Evolutionary conservation across 192 early-diverging fungal genomes (phyloP), one percentile per base, ranked within the genome.

Genomic region (Coemansia sp.): DNA sequence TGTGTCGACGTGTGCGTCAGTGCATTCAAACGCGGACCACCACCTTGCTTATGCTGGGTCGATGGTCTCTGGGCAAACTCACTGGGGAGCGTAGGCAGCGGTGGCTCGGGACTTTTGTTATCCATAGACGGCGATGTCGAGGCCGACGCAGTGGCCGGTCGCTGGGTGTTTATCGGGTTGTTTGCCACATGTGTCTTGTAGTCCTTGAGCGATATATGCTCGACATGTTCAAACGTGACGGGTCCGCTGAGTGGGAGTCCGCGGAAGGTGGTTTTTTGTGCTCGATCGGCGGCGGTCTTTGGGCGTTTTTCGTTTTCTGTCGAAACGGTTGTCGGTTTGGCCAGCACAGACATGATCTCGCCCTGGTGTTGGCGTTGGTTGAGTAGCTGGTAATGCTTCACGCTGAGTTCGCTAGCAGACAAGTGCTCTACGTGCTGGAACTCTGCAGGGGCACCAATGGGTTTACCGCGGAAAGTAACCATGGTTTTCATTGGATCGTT

Each of bases 381-480:
- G 50, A 64, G 63, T 47, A 72, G 48, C 44, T 72, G 69, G 54
- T 60, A 72, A 55, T 67, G 64, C 52, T 74, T 60, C 71, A 54
- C 56, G 44, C 60, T 55, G 52, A 62, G 46, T 25, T 66, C 64
- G 5, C 44, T 49, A 10, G 70, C 58, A 15, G 58, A 62, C 30
- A 73, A 40, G 29, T 73, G 70, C 40, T 67, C 70, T 24, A 73
- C 70, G 23, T 73, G 70, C 55, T 66, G 54, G 49, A 73, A 73
- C 26, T 48, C 64, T 14, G 54, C 34, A 7, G 70, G 70, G 9
- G 57, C 60, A 13, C 71, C 51, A 20, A 74, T 65, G 6, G 64
- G 59, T 54, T 50, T 63, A 10, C 64, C 71, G 24, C 46, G 40
- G 33, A 59, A 44, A 10, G 49, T 50, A 15, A 59, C 49, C 23